Percentiles rank a stretch among this genome's conserved stretches.
These are phyloP conservation scores for Phytophthora cryptogea DNA, from an alignment of 352 stramenopile genomes.

Conservation along the genomic window DNA sequence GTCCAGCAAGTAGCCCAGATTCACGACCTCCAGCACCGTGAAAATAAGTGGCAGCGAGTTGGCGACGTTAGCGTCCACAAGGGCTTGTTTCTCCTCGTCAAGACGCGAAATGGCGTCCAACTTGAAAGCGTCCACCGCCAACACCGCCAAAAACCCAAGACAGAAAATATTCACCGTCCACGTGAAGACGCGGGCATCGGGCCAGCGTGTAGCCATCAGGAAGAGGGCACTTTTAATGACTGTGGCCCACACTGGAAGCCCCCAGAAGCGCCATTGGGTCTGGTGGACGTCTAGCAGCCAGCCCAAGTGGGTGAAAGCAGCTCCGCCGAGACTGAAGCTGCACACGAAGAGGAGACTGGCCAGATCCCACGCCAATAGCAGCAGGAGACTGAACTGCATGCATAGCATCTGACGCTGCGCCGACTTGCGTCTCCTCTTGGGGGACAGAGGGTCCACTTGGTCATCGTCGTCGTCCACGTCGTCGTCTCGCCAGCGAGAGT, in stretches of 20 bases:
- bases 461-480: slow-evolving; percentile 26
- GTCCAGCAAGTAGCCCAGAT: slow-evolving; percentile 68
- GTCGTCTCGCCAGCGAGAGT: slow-evolving; percentile 57
- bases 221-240: slow-evolving; percentile 67
- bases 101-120: slow-evolving; percentile 68
- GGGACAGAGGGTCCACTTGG: slow-evolving; percentile 9
- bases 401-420: slow-evolving; percentile 63
- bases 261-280: slow-evolving; percentile 76
- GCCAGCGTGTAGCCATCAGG: slow-evolving; percentile 51
- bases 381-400: slow-evolving; percentile 68
- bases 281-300: slow-evolving; percentile 57
- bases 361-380: slow-evolving; percentile 59
- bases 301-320: slow-evolving; percentile 34
- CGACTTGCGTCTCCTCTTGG: slow-evolving; percentile 30
- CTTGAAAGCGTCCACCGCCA: slow-evolving; percentile 76
- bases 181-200: slow-evolving; percentile 39
- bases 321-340: slow-evolving; percentile 52
- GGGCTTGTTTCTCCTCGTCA: slow-evolving; percentile 52
- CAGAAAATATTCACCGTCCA: slow-evolving; percentile 59
- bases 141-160: slow-evolving; percentile 56
- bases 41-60: slow-evolving; percentile 87
- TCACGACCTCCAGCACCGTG: slow-evolving; percentile 82
- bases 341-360: slow-evolving; percentile 54
- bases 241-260: slow-evolving; percentile 67
- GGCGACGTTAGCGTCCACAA: slow-evolving; percentile 76